These are phyloP conservation scores for Solanum habrochaites DNA, from an alignment of 257 asterid species.

Conservation along the genomic window DNA sequence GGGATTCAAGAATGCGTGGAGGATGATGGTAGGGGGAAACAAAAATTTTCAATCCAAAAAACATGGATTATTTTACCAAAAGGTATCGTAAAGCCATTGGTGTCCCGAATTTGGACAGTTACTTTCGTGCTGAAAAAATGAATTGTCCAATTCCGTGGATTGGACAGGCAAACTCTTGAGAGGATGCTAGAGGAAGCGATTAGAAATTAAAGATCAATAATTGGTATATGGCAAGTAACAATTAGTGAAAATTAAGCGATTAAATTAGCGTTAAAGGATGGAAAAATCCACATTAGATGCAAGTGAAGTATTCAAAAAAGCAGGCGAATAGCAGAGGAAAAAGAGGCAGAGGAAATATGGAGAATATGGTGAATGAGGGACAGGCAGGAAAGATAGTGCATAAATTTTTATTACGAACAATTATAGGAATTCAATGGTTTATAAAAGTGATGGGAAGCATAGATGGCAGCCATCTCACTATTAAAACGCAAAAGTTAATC, in stretches of 20 bases:
- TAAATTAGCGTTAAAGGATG: slow-evolving; percentile 45
- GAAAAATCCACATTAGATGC: slow-evolving; percentile 77
- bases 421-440: slow-evolving; percentile 5
- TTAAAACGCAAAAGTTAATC: not conserved
- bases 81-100: slow-evolving; percentile 80
- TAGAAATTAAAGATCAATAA: slow-evolving; percentile 54
- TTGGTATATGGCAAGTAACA: slow-evolving; percentile 45
- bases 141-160: slow-evolving; percentile 9
- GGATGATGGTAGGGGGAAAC: slow-evolving; percentile 46
- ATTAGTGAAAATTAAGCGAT: slow-evolving; percentile 40
- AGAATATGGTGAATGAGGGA: slow-evolving; percentile 43
- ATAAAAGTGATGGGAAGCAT: slow-evolving; percentile 8
- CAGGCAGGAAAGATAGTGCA: slow-evolving; percentile 33
- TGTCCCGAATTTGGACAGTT: slow-evolving; percentile 61
- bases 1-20: slow-evolving; percentile 61
- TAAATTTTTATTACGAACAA: slow-evolving; percentile 27
- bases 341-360: slow-evolving; percentile 57
- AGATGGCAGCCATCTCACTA: slow-evolving; percentile 24
- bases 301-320: slow-evolving; percentile 45
- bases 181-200: slow-evolving; percentile 43
- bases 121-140: slow-evolving; percentile 36
- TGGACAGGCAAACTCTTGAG: slow-evolving; percentile 25
- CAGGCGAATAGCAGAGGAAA: slow-evolving; percentile 35
- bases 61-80: slow-evolving; percentile 45
- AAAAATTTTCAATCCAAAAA: slow-evolving; percentile 21